Evolutionary conservation across 257 asterid genomes (phyloP), one percentile per base, ranked within the genome.

Genomic region (Rauvolfia tetraphylla): DNA sequence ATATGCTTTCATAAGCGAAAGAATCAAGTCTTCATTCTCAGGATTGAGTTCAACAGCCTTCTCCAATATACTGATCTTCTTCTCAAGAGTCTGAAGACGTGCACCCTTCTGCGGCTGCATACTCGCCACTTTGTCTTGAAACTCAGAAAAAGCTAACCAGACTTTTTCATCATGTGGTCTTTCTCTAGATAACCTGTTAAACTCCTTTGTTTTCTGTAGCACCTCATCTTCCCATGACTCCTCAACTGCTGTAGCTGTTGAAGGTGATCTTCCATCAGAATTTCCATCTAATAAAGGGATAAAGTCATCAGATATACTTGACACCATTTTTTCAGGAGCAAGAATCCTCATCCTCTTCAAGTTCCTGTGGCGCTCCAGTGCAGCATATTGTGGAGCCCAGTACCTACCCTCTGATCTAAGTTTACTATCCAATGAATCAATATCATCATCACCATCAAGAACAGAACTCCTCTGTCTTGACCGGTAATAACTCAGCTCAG

Each of bases 201-300:
- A 95, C 73, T 92, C 98, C 83, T 87, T 95, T 18, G 98, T 95
- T 85, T 89, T 89, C 34, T 96, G 89, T 74, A 85, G 77, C 31
- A 91, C 85, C 86, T 89, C 96, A 51, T 93, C 99, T 87, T 95
- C 99, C 97, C 94, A 85, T 20, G 99, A 95, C 82, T 92, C 99
- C 86, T 91, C 97, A 74, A 93, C 79, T 71, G 88, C 82, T 46
- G 78, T 68, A 75, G 81, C 79, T 44, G 77, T 84, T 18, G 87
- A 75, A 53, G 38, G 59, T 1, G 75, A 62, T 68, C 74, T 84
- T 69, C 75, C 79, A 41, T 80, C 83, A 29, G 89, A 76, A 72
- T 20, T 83, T 77, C 87, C 92, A 79, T 84, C 87, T 13, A 75
- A 41, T 71, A 93, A 78, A 76, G 96, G 91, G 76, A 95, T 82